phyloP scores from a whole-genome alignment of 306 rosid species.

The Prunus kanzakura region DNA sequence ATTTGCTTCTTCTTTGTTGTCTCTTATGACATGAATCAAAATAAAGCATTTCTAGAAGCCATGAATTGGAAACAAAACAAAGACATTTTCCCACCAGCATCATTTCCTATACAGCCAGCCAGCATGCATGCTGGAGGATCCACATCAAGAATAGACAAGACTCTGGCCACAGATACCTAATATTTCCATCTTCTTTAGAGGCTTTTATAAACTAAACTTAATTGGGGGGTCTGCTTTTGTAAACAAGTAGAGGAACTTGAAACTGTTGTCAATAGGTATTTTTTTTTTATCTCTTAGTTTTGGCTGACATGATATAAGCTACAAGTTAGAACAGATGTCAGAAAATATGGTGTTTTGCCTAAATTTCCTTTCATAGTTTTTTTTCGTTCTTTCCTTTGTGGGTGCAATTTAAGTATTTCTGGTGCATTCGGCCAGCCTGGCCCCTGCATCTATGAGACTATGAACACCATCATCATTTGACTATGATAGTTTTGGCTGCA shows the following conservation, averaged over 20 bases:
- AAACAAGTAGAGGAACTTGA: not conserved
- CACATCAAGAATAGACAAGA: slow-evolving; percentile 12
- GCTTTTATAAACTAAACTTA: not conserved
- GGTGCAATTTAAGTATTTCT: not conserved
- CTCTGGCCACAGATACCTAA: not conserved
- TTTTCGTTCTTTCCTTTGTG: not conserved
- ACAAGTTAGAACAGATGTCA: too few relatives aligned
- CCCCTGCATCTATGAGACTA: too few relatives aligned
- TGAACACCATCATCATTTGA: slow-evolving; percentile 1
- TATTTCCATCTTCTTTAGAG: not conserved
- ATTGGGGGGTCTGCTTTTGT: not conserved
- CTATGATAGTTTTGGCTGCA: slow-evolving; percentile 2
- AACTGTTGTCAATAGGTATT: too few relatives aligned
- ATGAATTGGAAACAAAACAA: not conserved
- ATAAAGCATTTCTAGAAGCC: not conserved
- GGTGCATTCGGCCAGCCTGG: not conserved
- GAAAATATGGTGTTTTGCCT: not conserved
- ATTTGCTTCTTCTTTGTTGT: not conserved
- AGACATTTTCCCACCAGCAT: not conserved
- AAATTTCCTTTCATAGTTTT: not conserved
- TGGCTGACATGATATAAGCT: too few relatives aligned
- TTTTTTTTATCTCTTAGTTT: too few relatives aligned
- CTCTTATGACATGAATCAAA: not conserved
- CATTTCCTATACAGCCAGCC: not conserved
- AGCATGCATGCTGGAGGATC: not conserved